Base-by-base conservation (phyloP, 176 grass and related monocot species). In the Echinochloa phyllopogon region DNA sequence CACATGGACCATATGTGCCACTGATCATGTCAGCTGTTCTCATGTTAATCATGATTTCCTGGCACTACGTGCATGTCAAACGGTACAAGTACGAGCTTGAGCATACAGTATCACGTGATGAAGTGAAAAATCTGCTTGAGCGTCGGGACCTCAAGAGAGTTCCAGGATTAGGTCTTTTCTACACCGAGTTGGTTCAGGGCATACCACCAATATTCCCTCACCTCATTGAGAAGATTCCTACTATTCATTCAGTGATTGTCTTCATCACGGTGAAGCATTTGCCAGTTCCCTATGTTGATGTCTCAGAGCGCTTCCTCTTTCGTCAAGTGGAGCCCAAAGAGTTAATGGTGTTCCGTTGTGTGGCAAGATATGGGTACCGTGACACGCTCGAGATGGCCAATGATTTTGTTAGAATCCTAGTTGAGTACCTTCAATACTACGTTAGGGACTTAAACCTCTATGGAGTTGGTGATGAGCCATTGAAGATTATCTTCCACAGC, bases 171-270 rank as follows among this genome's bases (percentile, higher is more conserved):
- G 94, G 87, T 0, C 88, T 97, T 53, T 91, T 97, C 51, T 97
- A 97, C 75, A 92, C 92, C 0, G 94, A 97, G 21, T 67, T 97
- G 5, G 94, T 94, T n/a, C 94, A 97, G 57, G 94, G 94, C 12
- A 77, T 97, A 10, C 89, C 94, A 0, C 94, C 94, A 0, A 90
- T 97, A 21, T 97, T 97, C 53, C 82, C 87, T 7, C 92, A 97
- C 40, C 88, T 94, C 51, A 76, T 91, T 3, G 90, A 87, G 56
- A 97, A 92, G 58, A 84, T 97, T 10, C 90, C 90, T 0, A 88
- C 87, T 37, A 27, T 97, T 15, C 92, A 92, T 58, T 92, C 94
- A 0, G 87, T 94, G 20, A 48, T 88, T 7, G 60, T 97, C 16
- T 86, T 94, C 85, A 85, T 94, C 69, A 94, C 94, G 0, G 81